Evolutionary conservation across 208 protist genomes (phyloP).

Genomic region (Acanthamoeba triangularis): DNA sequence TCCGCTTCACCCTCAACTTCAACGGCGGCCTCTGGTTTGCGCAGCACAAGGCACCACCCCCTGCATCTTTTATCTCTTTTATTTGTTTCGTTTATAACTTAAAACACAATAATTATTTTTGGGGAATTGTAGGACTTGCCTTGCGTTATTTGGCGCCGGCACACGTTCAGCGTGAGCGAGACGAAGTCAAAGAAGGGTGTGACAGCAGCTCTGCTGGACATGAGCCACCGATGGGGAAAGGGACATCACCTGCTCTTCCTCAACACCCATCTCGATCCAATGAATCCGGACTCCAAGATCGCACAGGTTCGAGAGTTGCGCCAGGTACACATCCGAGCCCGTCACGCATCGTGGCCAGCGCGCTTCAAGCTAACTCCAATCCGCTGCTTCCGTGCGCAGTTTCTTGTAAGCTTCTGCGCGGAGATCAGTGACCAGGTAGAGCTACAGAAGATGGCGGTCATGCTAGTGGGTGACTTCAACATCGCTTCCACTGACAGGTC

Average conservation of each 20-base stretch:
- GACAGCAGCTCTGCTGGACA: slow-evolving; percentile 19
- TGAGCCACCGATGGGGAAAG: neutral
- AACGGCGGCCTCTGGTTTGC: slow-evolving; percentile 48
- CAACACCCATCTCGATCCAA: slow-evolving; percentile 25
- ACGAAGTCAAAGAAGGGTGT: slow-evolving; percentile 34
- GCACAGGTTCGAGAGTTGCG: neutral
- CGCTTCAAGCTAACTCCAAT: neutral
- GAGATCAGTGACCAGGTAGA: neutral
- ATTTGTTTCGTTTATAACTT: no score
- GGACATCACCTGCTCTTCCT: neutral
- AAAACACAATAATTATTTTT: neutral
- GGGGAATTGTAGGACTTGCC: neutral
- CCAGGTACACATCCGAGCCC: neutral
- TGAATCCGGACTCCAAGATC: slow-evolving; percentile 22
- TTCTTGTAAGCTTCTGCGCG: neutral
- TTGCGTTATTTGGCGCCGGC: neutral
- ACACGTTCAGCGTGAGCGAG: slow-evolving; percentile 42
- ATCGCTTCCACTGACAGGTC: neutral
- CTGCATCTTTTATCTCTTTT: neutral
- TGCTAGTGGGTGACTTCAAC: slow-evolving; percentile 61
- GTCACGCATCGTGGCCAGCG: neutral
- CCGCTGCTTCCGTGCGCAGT: neutral
- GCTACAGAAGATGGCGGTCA: neutral
- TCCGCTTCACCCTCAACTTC: slow-evolving; percentile 13
- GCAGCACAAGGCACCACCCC: neutral